Conservation (phyloP, 208 protist species). For the Trypanosoma vivax region DNA sequence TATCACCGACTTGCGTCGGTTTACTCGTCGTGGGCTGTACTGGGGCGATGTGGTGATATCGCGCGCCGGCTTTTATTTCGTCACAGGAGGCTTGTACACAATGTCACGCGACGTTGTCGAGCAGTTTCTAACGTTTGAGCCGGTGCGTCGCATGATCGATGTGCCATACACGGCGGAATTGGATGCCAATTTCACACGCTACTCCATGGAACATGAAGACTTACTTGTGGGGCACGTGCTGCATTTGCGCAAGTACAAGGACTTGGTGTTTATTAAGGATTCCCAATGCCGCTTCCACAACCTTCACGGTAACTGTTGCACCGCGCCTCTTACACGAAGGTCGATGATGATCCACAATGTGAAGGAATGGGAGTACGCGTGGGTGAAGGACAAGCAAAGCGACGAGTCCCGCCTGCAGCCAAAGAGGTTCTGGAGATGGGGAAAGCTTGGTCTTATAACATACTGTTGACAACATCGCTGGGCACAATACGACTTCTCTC, state of each 20-base stretch:
- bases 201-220: conserved; percentile 16
- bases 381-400: too few relatives aligned
- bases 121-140: conserved; percentile 4
- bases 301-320: background rate
- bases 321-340: background rate
- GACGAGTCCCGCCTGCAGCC: too few relatives aligned
- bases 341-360: conserved; percentile 14
- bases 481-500: too few relatives aligned
- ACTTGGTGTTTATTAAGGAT: conserved; percentile 1
- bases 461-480: too few relatives aligned
- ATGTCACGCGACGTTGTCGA: conserved; percentile 2
- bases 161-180: background rate
- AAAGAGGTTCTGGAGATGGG: too few relatives aligned
- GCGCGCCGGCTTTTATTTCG: background rate
- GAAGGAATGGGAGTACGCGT: conserved; percentile 8
- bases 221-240: conserved; percentile 5
- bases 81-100: background rate
- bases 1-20: conserved; percentile 18
- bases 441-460: too few relatives aligned
- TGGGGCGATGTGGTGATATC: conserved; percentile 1
- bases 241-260: background rate
- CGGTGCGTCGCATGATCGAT: background rate
- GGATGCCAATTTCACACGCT: background rate
- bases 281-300: conserved; percentile 11
- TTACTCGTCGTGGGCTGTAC: conserved; percentile 6